Evolutionary conservation across 768 basidiomycete species (phyloP), one percentile per base, ranked within the genome.

Genomic region (Tricholoma sp.): DNA sequence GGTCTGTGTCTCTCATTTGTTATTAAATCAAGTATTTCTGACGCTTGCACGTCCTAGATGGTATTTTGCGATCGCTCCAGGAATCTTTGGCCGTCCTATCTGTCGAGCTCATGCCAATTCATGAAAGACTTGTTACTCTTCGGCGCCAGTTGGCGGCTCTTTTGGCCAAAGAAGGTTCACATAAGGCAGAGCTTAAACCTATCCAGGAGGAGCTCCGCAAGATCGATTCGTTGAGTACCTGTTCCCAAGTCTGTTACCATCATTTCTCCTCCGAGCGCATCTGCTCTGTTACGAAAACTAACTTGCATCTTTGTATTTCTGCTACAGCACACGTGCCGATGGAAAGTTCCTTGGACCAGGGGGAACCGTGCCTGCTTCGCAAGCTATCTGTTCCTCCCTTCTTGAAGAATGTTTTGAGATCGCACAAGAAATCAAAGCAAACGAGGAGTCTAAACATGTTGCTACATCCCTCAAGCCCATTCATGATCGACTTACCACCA

Each of bases 391-490:
- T 60, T 88, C 90, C 0, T 95, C 95, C 0, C 77, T 98, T 49
- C 80, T 99, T 5, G 97, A 99, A 73, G 94, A 96, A 66, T 95
- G 93, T 70, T 99, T 98, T 69, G 94, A 98, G 55, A 89, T 98
- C 57, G 76, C 84, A 19, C 94, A 98, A 69, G 95, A 98, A 71
- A 95, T 99, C 76, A 88, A 91, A 63, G 94, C 94, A 4, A 81
- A 90, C 59, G 92, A 97, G 62, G 92, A 96, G 46, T 89, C 87
- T 19, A 90, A 87, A 76, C 84, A 94, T 67, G 91, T 98, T 18
- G 82, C 90, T 1, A 83, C 84, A 16, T 86, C 88, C 2, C 80
- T 97, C 52, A 91, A 92, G 66, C 93, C 94, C 1, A 95, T 98
- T 59, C 90, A 94, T 68, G 97, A 99, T 66, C 84, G 97, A 21